Evolutionary conservation across 2,329 filamentous ascomycete genomes (phyloP).

Genomic region (Colletotrichum sp.): DNA sequence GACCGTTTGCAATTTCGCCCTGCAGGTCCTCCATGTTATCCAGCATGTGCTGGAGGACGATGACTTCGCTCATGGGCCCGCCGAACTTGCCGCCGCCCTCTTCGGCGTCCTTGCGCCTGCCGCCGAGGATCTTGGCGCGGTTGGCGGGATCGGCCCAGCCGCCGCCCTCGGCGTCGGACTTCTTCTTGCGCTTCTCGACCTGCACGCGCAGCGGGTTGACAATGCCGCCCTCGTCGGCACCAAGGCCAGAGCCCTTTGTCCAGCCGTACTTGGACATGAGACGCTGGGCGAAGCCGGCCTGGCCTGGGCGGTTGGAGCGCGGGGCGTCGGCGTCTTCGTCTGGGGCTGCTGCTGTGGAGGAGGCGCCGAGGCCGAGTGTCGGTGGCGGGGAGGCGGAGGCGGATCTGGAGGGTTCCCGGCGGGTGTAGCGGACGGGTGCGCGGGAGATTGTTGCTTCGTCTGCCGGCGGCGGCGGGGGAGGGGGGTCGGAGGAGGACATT

Average conservation of each 20-base stretch:
- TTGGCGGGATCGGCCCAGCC: conserved; percentile 74
- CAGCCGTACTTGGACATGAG: conserved; percentile 95
- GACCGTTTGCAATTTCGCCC: conserved; percentile 74
- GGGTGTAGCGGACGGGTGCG: conserved; percentile 76
- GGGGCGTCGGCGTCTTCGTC: conserved; percentile 42
- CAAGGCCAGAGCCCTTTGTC: conserved; percentile 86
- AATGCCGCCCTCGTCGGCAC: conserved; percentile 82
- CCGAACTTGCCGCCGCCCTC: conserved; percentile 61
- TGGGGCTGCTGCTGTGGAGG: not conserved
- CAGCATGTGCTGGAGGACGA: conserved; percentile 85
- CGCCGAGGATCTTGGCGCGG: conserved; percentile 82
- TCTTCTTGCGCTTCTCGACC: conserved; percentile 84
- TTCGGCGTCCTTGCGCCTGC: conserved; percentile 57
- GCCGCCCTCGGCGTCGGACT: conserved; percentile 78
- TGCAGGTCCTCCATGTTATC: conserved; percentile 79
- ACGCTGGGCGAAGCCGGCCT: conserved; percentile 84
- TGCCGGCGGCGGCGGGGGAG: conserved; percentile 39
- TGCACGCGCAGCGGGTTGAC: conserved; percentile 82
- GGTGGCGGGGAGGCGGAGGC: conserved; percentile 47
- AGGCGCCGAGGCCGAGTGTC: conserved; percentile 54
- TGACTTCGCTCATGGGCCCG: conserved; percentile 74
- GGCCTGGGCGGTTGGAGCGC: conserved; percentile 74
- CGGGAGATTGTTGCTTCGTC: conserved; percentile 72
- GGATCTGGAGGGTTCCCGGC: conserved; percentile 34
- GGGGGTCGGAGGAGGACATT: conserved; percentile 48